Conservation (phyloP, 2,329 filamentous ascomycete species). For the Rhinocladiella mackenziei region DNA sequence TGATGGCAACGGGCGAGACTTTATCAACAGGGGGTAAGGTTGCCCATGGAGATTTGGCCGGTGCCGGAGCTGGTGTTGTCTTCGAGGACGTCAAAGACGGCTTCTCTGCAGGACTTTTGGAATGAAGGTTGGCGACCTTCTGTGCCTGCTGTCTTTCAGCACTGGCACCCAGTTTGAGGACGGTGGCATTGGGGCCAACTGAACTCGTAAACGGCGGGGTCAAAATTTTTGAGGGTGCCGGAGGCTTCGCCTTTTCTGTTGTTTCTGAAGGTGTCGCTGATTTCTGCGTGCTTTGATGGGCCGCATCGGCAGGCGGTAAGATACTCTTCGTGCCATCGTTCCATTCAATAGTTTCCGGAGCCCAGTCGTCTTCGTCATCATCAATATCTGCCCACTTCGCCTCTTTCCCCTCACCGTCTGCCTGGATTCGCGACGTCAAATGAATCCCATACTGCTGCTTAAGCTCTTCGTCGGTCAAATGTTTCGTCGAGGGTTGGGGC, state of each 20-base stretch:
- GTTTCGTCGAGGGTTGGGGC: constrained; percentile 52
- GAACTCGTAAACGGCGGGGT: constrained; percentile 40
- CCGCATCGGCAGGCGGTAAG: constrained; percentile 44
- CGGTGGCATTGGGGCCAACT: constrained; percentile 48
- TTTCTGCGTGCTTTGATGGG: constrained; percentile 25
- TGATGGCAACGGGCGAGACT: constrained; percentile 64
- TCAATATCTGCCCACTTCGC: constrained; percentile 67
- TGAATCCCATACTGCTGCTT: constrained; percentile 67
- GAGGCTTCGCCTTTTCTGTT: constrained; percentile 29
- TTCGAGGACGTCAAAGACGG: constrained; percentile 42
- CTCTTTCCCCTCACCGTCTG: constrained; percentile 59
- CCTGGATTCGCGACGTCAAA: constrained; percentile 60
- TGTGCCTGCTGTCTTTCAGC: constrained; percentile 45
- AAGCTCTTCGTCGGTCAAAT: constrained; percentile 64
- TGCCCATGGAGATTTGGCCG: constrained; percentile 90
- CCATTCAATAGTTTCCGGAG: constrained; percentile 64
- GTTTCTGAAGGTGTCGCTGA: constrained; percentile 26
- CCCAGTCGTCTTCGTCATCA: constrained; percentile 63
- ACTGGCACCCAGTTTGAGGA: constrained; percentile 47
- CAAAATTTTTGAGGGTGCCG: constrained; percentile 28
- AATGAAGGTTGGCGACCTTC: constrained; percentile 37
- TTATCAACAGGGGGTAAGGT: constrained; percentile 79
- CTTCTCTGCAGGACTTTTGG: constrained; percentile 42
- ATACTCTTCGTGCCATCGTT: constrained; percentile 65
- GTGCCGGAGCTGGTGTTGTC: constrained; percentile 52